phyloP scores from a whole-genome alignment of 192 early-diverging fungal species.

The Blastocladiella britannica region DNA sequence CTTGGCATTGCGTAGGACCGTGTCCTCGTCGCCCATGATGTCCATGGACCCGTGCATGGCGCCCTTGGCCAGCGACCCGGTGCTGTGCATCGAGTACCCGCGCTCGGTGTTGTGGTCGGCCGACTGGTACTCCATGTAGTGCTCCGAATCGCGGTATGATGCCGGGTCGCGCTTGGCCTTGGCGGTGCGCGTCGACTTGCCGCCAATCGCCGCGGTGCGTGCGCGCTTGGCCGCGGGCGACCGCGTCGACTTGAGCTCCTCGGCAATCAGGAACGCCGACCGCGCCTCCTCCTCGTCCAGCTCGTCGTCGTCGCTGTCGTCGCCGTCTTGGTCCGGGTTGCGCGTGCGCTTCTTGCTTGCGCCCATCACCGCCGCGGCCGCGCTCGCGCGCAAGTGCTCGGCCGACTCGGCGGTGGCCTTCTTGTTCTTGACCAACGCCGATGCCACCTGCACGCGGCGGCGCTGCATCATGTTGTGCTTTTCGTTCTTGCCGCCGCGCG shows the following conservation, averaged over 20 bases:
- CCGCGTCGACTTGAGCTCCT: slow-evolving; percentile 4
- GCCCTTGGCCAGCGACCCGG: slow-evolving; percentile 59
- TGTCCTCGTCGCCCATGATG: slow-evolving; percentile 61
- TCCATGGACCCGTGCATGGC: slow-evolving; percentile 54
- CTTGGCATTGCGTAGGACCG: slow-evolving; percentile 25
- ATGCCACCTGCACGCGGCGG: slow-evolving; percentile 12
- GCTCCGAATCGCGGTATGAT: slow-evolving; percentile 53
- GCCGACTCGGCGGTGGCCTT: slow-evolving; percentile 25
- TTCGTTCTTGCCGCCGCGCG: slow-evolving; percentile 53
- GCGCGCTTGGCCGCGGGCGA: not conserved
- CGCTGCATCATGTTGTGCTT: slow-evolving; percentile 29
- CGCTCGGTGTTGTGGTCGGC: slow-evolving; percentile 70
- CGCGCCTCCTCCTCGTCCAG: slow-evolving; percentile 5
- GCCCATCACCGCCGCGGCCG: slow-evolving; percentile 12
- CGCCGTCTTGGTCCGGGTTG: slow-evolving; percentile 9
- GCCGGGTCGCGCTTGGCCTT: slow-evolving; percentile 3
- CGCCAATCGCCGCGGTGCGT: not conserved
- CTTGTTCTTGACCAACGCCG: slow-evolving; percentile 41
- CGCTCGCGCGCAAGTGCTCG: slow-evolving; percentile 14
- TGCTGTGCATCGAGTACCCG: slow-evolving; percentile 49
- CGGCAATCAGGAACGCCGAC: not conserved
- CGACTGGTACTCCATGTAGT: slow-evolving; percentile 72
- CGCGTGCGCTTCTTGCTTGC: slow-evolving; percentile 13
- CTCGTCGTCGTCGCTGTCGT: slow-evolving; percentile 12
- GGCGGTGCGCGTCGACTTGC: not conserved